Evolutionary conservation across 345 rosid species (phyloP).

Genomic region (Jatropha curcas): DNA sequence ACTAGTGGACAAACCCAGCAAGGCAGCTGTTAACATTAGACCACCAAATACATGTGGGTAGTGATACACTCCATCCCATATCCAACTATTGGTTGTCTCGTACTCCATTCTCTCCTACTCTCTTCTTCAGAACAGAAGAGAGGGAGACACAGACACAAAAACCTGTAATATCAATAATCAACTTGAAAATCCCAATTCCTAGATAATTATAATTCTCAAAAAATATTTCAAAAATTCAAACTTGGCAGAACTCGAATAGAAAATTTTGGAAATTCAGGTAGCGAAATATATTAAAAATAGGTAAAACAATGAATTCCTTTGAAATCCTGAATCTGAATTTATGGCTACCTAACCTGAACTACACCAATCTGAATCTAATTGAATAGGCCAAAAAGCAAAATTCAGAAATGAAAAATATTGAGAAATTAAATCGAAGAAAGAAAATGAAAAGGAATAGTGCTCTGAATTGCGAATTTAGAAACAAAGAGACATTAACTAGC

Average conservation of each 20-base stretch:
- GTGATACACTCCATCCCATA: conserved; percentile 61
- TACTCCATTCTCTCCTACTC: conserved; percentile 38
- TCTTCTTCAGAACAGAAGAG: conserved; percentile 18
- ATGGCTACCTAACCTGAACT: neutral
- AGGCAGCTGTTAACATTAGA: conserved; percentile 58
- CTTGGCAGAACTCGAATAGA: neutral
- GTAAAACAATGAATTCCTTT: neutral
- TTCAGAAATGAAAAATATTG: neutral
- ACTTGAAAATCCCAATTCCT: neutral
- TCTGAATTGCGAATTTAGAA: no score
- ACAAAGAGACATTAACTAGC: no score
- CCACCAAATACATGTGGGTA: conserved; percentile 66
- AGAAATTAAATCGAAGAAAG: neutral
- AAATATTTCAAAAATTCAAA: neutral
- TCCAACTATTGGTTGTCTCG: conserved; percentile 53
- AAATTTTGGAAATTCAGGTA: no score
- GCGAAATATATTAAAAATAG: neutral
- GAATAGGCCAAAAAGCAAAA: neutral
- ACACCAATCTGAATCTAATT: neutral
- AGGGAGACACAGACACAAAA: conserved; percentile 36
- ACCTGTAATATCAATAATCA: conserved; percentile 27
- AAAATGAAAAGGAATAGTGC: neutral
- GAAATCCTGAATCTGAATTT: neutral
- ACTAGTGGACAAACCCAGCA: conserved; percentile 63
- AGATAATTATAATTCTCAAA: neutral